A percentile compares a stretch with the other conserved stretches of the same genome.
These are phyloP conservation scores for Bipolaris sorokiniana DNA, from an alignment of 2,329 filamentous ascomycete species.

Conservation along the genomic window DNA sequence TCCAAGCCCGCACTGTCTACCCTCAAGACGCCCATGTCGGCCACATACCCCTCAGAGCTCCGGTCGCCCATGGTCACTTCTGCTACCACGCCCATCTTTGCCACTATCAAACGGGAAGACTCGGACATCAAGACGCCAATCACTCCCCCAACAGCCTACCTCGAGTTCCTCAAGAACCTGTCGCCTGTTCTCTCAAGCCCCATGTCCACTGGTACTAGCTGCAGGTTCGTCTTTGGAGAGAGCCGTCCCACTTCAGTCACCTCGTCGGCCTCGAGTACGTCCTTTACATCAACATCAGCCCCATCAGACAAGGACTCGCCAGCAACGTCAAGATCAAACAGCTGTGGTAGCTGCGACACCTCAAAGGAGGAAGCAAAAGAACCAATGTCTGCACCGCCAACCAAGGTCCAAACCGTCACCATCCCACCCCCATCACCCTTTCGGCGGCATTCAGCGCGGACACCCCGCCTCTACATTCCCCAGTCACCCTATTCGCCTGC, in stretches of 20 bases:
- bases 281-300: conserved; percentile 46
- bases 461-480: conserved; percentile 73
- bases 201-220: conserved; percentile 62
- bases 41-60: conserved; percentile 61
- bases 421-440: conserved; percentile 67
- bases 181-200: conserved; percentile 74
- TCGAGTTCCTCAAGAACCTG: conserved; percentile 88
- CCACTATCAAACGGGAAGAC: conserved; percentile 69
- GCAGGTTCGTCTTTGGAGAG: conserved; percentile 57
- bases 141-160: conserved; percentile 86
- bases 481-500: conserved; percentile 72
- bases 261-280: conserved; percentile 44
- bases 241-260: conserved; percentile 50
- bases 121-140: conserved; percentile 76
- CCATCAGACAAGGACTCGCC: conserved; percentile 43
- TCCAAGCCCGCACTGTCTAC: conserved; percentile 51
- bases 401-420: conserved; percentile 60
- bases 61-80: conserved; percentile 68
- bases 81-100: conserved; percentile 55
- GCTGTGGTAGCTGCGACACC: conserved; percentile 47
- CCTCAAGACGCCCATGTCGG: conserved; percentile 65
- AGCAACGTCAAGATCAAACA: conserved; percentile 47
- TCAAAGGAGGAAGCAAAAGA: conserved; percentile 35
- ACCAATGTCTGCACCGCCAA: conserved; percentile 53
- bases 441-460: conserved; percentile 65